Evolutionary conservation across 2,329 filamentous ascomycete genomes (phyloP), one percentile per base, ranked within the genome.

Genomic region (Diaporthe vexans): DNA sequence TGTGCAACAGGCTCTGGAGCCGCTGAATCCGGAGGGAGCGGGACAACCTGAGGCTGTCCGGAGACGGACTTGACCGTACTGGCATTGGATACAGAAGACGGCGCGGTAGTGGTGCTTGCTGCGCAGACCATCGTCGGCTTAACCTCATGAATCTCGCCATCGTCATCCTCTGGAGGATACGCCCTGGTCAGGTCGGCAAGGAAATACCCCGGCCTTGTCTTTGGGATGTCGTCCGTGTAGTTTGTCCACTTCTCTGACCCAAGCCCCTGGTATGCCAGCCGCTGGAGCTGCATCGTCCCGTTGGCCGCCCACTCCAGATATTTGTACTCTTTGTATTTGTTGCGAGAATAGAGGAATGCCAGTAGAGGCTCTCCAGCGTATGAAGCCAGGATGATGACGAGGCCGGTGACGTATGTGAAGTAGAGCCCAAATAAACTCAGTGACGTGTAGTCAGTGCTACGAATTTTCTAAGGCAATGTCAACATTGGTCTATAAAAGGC

Each of bases 341-440:
- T 17, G 17, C 65, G 59, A 4, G 71, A 71, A 35, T 72, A 69
- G 7, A 79, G 67, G 1, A 63, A 69, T 0, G 29, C 11, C 0
- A 75, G 58, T 6, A 78, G 19, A 0, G 75, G 73, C 8, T 79
- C 76, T 0, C 76, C 51, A 0, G 71, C 19, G 68, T 74, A 79
- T 5, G 77, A 81, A 9, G 65, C n/a, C 0, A 77, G 13, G 3
- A 78, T 72, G 19, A 77, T 73, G 19, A 78, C 1, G 2, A 63
- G 15, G 1, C 80, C 79, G 1, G 71, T 21, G 8, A 74, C 35
- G 10, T 77, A 76, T 17, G 77, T 79, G 63, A 79, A 78, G 24
- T 65, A 58, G 13, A 81, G 76, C 21, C 78, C 76, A 35, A 81
- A 79, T 4, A 81, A 13, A 65, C 78, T 81, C 65, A 81, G 78